phyloP scores from a whole-genome alignment of 2,329 filamentous ascomycete genomes.

The Eutypa lata region DNA sequence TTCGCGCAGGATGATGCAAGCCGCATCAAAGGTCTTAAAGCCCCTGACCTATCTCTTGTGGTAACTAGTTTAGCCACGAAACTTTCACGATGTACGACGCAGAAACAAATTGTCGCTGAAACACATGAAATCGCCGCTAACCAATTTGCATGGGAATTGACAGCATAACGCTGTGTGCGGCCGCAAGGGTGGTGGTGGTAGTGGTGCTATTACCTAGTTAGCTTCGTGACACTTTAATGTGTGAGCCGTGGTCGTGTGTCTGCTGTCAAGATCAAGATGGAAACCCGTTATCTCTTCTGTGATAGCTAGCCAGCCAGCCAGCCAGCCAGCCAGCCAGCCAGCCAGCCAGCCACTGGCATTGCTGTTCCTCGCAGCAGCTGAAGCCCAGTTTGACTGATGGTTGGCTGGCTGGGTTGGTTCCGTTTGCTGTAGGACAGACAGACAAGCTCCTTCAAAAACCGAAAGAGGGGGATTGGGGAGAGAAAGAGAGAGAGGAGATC shows the following conservation, averaged over 20 bases:
- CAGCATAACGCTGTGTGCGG: background rate
- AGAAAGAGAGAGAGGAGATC: background rate
- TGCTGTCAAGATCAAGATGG: background rate
- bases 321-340: too few species aligned
- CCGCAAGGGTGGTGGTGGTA: background rate
- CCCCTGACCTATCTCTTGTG: background rate
- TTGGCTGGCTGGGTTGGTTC: background rate
- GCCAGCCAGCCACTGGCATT: too few species aligned
- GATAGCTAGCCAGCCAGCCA: too few species aligned
- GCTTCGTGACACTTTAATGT: background rate
- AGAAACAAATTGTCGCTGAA: background rate
- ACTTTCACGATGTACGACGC: background rate
- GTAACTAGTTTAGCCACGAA: background rate
- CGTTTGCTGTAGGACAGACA: background rate
- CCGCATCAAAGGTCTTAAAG: background rate
- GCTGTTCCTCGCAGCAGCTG: background rate
- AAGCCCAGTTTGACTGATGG: background rate
- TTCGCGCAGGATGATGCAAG: background rate
- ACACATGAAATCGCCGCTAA: background rate
- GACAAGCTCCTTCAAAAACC: background rate
- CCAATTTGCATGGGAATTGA: background rate
- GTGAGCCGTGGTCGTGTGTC: background rate
- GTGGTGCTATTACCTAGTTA: background rate
- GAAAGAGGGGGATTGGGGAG: background rate
- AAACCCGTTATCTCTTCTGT: background rate